phyloP scores from a whole-genome alignment of 192 early-diverging fungal species.

The Coemansia sp. region DNA sequence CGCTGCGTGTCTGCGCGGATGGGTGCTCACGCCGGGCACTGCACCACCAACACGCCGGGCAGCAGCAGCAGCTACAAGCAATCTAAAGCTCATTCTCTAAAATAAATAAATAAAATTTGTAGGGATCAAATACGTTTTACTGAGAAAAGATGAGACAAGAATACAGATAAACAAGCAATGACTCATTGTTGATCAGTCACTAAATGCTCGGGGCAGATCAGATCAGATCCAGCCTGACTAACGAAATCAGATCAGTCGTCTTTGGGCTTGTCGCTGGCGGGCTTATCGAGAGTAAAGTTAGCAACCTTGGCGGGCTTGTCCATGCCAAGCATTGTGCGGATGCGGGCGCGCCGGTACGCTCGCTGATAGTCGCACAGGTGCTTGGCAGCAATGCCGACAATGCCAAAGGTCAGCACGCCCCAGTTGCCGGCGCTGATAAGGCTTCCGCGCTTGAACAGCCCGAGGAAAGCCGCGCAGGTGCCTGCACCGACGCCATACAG shows the following conservation, averaged over 20 bases:
- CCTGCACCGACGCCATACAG: constrained; percentile 42
- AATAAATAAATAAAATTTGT: constrained; percentile 1
- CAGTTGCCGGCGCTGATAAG: constrained; percentile 41
- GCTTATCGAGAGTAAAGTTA: neutral
- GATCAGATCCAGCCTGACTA: too few species aligned
- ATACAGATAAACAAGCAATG: too few species aligned
- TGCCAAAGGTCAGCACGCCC: constrained; percentile 32
- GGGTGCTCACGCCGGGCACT: neutral
- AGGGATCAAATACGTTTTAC: constrained; percentile 5
- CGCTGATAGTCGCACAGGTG: constrained; percentile 42
- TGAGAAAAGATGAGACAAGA: neutral
- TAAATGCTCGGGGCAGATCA: neutral
- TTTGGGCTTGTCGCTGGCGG: neutral
- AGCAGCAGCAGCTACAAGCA: constrained; percentile 50
- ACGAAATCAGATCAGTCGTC: neutral
- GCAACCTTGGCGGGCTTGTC: neutral
- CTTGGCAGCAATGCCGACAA: constrained; percentile 27
- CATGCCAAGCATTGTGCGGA: constrained; percentile 24
- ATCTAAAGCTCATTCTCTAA: constrained; percentile 44
- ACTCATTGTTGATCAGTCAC: constrained; percentile 6
- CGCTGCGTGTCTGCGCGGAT: constrained; percentile 15
- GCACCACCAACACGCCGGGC: constrained; percentile 20
- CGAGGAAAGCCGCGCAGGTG: constrained; percentile 25
- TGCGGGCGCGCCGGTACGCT: constrained; percentile 36
- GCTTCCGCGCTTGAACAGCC: constrained; percentile 31